A percentile compares a stretch with the other conserved stretches of the same genome.
Conservation (phyloP, 768 basidiomycete genomes). For the Phallus indusiatus region DNA sequence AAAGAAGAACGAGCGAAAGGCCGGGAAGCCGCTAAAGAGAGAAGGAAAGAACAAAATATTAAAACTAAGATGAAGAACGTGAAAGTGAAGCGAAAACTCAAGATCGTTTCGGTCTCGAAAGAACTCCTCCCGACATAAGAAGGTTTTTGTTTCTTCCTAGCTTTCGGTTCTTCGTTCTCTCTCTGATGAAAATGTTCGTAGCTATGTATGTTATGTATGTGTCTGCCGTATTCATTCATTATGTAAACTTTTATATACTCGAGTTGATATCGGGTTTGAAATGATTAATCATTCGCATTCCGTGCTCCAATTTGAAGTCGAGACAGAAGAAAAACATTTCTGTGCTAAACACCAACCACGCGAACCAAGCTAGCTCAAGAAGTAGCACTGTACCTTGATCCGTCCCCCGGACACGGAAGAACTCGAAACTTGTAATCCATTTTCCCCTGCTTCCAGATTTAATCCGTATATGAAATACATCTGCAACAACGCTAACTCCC, state of each 20-base stretch:
- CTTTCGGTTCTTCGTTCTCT: neutral
- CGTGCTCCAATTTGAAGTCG: too few relatives aligned
- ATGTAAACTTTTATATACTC: too few relatives aligned
- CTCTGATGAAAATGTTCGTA: neutral
- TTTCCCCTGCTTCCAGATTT: neutral
- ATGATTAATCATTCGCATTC: too few relatives aligned
- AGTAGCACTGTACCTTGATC: too few relatives aligned
- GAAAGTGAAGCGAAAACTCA: neutral
- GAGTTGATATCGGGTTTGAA: too few relatives aligned
- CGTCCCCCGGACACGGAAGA: neutral
- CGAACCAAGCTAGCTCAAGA: too few relatives aligned
- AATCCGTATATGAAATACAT: too few relatives aligned
- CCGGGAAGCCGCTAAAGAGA: slow-evolving; percentile 38
- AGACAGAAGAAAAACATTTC: too few relatives aligned
- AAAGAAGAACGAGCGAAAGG: slow-evolving; percentile 48
- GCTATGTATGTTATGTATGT: neutral
- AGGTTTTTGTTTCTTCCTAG: neutral
- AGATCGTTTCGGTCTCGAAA: neutral
- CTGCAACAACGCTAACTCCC: too few relatives aligned
- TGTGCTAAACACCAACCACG: too few relatives aligned
- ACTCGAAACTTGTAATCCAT: neutral
- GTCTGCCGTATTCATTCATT: too few relatives aligned
- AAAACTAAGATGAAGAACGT: slow-evolving; percentile 3
- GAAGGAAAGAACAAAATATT: slow-evolving; percentile 10
- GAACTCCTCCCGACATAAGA: neutral